Conservation (phyloP, 2,329 filamentous ascomycete genomes). For the Fusarium ambrosium region DNA sequence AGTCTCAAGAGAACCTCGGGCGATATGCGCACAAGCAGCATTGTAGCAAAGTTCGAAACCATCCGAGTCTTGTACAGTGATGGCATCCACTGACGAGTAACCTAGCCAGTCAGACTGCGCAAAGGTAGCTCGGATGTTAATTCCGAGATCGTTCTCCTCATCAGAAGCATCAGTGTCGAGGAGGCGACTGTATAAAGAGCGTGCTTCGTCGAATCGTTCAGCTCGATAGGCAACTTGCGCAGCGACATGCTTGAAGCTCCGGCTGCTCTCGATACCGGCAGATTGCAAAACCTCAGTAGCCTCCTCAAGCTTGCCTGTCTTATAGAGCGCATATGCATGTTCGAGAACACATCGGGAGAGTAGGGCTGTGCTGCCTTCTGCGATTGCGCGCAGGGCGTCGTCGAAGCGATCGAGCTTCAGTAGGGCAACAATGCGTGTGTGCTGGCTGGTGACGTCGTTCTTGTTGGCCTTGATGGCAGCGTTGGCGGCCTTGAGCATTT, state of each 20-base stretch:
- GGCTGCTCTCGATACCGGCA: constrained; percentile 46
- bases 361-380: constrained; percentile 72
- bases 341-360: constrained; percentile 75
- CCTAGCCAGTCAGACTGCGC: constrained; percentile 81
- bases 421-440: constrained; percentile 79
- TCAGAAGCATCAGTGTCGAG: constrained; percentile 62
- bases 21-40: constrained; percentile 79
- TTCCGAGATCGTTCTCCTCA: constrained; percentile 80
- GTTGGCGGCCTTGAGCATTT: constrained; percentile 75
- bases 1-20: constrained; percentile 74
- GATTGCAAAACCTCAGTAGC: constrained; percentile 65
- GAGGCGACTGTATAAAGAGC: constrained; percentile 73
- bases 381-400: constrained; percentile 78
- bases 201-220: constrained; percentile 79
- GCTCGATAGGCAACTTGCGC: constrained; percentile 80
- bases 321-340: constrained; percentile 87
- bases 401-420: constrained; percentile 87
- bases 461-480: constrained; percentile 73
- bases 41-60: constrained; percentile 89
- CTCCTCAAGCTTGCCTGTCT: constrained; percentile 76
- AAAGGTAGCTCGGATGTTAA: constrained; percentile 80
- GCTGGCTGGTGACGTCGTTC: constrained; percentile 70
- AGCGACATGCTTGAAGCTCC: constrained; percentile 65
- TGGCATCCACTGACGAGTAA: constrained; percentile 57
- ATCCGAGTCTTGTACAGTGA: constrained; percentile 72